phyloP scores from a whole-genome alignment of 805 yeast species.

The Danielia reshetovae region DNA sequence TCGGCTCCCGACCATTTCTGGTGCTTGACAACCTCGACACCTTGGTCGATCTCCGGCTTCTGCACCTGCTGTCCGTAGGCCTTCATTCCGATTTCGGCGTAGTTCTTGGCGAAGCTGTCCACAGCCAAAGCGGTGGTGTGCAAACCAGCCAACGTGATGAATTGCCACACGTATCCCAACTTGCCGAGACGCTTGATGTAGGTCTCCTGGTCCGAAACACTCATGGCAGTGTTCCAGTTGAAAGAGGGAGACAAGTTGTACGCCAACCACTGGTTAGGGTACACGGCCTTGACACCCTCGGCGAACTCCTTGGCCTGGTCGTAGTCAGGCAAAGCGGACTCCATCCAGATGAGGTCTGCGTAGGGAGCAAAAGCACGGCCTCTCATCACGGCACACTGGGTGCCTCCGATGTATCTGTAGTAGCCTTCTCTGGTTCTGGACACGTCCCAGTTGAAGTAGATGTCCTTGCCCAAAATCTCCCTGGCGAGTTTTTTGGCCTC shows the following conservation, averaged over 20 bases:
- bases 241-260: constrained; percentile 96
- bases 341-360: constrained; percentile 98
- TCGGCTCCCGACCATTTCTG: constrained; percentile 99
- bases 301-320: constrained; percentile 93
- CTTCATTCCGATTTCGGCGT: constrained; percentile 83
- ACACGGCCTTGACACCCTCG: constrained; percentile 75
- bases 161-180: constrained; percentile 96
- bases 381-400: constrained; percentile 95
- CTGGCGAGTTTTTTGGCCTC: constrained; percentile 78
- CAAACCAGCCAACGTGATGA: constrained; percentile 94
- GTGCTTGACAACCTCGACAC: constrained; percentile 95
- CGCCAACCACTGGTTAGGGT: constrained; percentile 93
- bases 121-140: constrained; percentile 94
- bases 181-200: constrained; percentile 82
- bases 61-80: constrained; percentile 91
- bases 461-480: constrained; percentile 71
- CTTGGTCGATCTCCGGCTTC: constrained; percentile 78
- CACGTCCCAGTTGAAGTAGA: constrained; percentile 91
- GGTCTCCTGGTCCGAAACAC: constrained; percentile 80
- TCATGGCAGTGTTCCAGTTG: constrained; percentile 97
- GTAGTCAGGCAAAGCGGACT: constrained; percentile 90
- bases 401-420: constrained; percentile 94
- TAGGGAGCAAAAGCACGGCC: constrained; percentile 94
- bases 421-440: constrained; percentile 96
- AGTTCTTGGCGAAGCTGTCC: constrained; percentile 77